Percentiles rank a stretch among this genome's conserved stretches.
Conservation (phyloP, 257 asterid genomes). For the Paulownia fortunei region DNA sequence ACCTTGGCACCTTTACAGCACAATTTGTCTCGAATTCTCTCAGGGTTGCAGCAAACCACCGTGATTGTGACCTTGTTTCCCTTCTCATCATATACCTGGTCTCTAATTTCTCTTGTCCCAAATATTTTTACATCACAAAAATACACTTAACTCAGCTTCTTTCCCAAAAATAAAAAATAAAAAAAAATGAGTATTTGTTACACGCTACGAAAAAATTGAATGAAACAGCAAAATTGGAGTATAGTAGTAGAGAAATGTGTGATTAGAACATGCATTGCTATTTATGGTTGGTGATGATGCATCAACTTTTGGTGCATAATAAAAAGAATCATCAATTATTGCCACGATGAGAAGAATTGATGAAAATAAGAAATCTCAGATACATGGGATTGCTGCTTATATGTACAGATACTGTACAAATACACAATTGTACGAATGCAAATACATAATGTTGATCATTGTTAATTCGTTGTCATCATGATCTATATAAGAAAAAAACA, state of each 20-base stretch:
- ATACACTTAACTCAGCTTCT: conserved; percentile 27
- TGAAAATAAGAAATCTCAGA: neutral
- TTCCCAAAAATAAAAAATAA: neutral
- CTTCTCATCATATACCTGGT: conserved; percentile 69
- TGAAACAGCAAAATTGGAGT: neutral
- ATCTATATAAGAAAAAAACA: too few relatives aligned
- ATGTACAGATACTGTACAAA: too few relatives aligned
- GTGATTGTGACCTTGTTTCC: conserved; percentile 61
- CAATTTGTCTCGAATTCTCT: conserved; percentile 72
- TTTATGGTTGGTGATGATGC: conserved; percentile 24
- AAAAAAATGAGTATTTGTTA: neutral
- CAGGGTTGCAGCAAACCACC: conserved; percentile 78
- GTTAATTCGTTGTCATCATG: neutral
- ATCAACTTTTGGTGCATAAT: conserved; percentile 27
- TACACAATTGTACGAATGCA: neutral
- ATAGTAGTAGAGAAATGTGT: neutral
- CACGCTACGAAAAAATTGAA: neutral
- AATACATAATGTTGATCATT: neutral
- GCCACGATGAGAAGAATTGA: neutral
- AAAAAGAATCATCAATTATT: neutral
- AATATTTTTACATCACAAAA: conserved; percentile 23
- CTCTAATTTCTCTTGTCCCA: conserved; percentile 68
- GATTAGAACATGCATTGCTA: conserved; percentile 12
- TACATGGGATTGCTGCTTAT: neutral
- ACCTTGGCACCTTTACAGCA: conserved; percentile 63